phyloP scores from a whole-genome alignment of 495 filamentous ascomycete species.

The Parmelia sp. region DNA sequence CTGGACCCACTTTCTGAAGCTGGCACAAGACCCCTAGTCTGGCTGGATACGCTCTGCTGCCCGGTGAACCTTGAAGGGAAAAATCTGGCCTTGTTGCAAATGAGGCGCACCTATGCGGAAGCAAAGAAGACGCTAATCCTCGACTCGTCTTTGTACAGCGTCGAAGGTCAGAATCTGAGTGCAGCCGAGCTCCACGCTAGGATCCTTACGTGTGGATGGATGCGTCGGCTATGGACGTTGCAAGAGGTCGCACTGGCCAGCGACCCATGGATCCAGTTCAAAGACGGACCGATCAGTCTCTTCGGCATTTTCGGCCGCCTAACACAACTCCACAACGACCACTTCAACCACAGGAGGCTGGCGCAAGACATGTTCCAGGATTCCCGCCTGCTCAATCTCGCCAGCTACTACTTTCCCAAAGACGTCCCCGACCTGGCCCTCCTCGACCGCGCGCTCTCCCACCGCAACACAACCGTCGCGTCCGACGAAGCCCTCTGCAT shows the following conservation, averaged over 20 bases:
- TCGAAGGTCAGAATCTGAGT: background rate
- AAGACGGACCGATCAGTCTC: slow-evolving; percentile 1
- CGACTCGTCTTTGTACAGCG: slow-evolving; percentile 5
- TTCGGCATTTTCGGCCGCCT: background rate
- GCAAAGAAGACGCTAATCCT: slow-evolving; percentile 31
- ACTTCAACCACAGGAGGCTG: slow-evolving; percentile 1
- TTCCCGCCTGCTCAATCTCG: background rate
- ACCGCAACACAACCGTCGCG: slow-evolving; percentile 4
- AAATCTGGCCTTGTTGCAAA: slow-evolving; percentile 25
- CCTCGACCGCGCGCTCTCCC: slow-evolving; percentile 10
- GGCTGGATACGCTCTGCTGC: slow-evolving; percentile 35
- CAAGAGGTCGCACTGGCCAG: slow-evolving; percentile 16
- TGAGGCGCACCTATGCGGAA: slow-evolving; percentile 25
- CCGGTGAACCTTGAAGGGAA: slow-evolving; percentile 27
- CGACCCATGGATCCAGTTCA: slow-evolving; percentile 14
- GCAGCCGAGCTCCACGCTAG: slow-evolving; percentile 8
- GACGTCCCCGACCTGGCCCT: background rate
- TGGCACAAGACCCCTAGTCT: slow-evolving; percentile 21
- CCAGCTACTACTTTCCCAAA: background rate
- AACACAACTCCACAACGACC: background rate
- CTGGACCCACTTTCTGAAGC: slow-evolving; percentile 16
- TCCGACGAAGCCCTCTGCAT: slow-evolving; percentile 3
- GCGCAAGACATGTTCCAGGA: background rate
- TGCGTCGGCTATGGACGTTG: slow-evolving; percentile 20
- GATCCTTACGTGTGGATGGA: slow-evolving; percentile 17